Evolutionary conservation across 345 rosid genomes (phyloP), one percentile per base, ranked within the genome.

Genomic region (Eucalyptus pumila): DNA sequence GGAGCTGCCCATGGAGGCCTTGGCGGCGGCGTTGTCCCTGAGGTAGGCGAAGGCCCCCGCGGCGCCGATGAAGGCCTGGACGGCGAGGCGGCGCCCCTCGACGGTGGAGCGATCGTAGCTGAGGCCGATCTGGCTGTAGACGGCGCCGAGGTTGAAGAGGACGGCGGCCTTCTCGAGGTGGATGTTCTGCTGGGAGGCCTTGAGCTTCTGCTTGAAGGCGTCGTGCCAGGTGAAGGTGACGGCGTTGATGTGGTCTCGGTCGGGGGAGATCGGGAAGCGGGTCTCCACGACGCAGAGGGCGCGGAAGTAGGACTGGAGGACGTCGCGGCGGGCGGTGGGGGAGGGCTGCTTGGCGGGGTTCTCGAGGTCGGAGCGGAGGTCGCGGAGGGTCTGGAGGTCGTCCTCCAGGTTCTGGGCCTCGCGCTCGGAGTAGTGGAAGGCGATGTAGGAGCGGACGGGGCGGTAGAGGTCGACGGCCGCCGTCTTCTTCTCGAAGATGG

Each of bases 191-290:
- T 98, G 99, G 50, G 95, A 91, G 8, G 99, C 94, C 90, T 98
- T 98, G 48, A 91, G 92, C 94, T 95, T 98, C 90, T 89, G 96
- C 94, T 96, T 98, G 90, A 98, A 98, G 76, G 99, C 96, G 54
- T 98, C 99, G 91, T 94, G 85, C 99, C 99, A 98, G 9, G 93
- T 58, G 92, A 98, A 98, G 12, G 96, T 92, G 89, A 98, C 86
- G 90, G 97, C 88, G 92, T 96, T 95, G 90, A 97, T 92, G 95
- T 96, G 98, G 89, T 97, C 96, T 85, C 88, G 89, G 69, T 97
- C 98, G 11, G 99, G 93, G 86, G 99, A 96, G 90, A 98, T 98
- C 1, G 99, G 99, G 93, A 98, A 98, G 52, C 99, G 98, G 3
- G 98, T 98, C 93, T 98, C 99, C 86, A 97, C 91, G 34, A 95